Percentiles rank a stretch among this genome's conserved stretches.
Conservation (phyloP, 495 filamentous ascomycete species). For the Clavariopsis aquatica region DNA sequence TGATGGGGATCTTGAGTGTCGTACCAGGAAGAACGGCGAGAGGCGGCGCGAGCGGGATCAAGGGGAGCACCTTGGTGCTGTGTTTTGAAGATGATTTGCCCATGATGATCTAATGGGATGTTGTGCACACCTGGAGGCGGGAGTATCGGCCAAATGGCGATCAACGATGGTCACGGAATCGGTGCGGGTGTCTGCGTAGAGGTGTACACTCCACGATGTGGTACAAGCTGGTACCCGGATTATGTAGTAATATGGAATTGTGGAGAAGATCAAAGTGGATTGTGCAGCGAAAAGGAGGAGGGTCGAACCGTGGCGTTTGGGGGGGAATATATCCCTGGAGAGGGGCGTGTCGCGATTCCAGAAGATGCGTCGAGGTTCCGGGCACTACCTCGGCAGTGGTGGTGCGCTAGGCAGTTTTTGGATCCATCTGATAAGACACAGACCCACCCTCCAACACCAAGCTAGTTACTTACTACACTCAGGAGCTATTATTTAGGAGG, state of each 20-base stretch:
- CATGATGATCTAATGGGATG: slow-evolving; percentile 23
- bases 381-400: background rate
- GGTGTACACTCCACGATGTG: background rate
- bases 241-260: background rate
- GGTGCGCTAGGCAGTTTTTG: too few species aligned
- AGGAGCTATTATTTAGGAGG: too few species aligned
- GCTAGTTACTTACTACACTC: too few species aligned
- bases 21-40: slow-evolving; percentile 79
- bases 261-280: too few species aligned
- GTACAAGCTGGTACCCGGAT: background rate
- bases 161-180: background rate
- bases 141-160: background rate
- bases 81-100: slow-evolving; percentile 29
- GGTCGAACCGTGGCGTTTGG: background rate
- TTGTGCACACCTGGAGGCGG: background rate
- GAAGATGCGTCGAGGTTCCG: slow-evolving; percentile 8
- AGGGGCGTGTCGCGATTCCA: slow-evolving; percentile 3
- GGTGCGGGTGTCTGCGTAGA: background rate
- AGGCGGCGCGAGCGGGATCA: slow-evolving; percentile 74
- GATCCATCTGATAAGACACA: too few species aligned
- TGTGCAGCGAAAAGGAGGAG: too few species aligned
- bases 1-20: slow-evolving; percentile 72
- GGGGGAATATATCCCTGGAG: background rate
- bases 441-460: too few species aligned
- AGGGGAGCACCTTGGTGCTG: slow-evolving; percentile 58